Conservation (phyloP, 441 rosid species). For the Dalechampia spathulata region DNA sequence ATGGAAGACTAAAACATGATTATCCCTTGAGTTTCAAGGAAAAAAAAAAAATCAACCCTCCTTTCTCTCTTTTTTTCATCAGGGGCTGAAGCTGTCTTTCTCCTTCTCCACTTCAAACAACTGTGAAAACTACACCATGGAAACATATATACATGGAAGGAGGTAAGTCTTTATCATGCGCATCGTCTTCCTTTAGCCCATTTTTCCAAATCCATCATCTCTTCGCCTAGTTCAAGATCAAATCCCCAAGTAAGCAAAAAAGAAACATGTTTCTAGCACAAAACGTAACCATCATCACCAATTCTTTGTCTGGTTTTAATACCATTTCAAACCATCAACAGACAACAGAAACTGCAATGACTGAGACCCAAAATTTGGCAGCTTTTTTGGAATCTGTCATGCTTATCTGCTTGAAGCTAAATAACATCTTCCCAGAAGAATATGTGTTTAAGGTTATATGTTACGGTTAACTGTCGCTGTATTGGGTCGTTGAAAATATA, state of each 20-base stretch:
- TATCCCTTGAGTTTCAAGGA: constrained; percentile 39
- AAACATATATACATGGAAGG: no score
- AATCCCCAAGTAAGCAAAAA: neutral
- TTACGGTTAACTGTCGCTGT: constrained; percentile 39
- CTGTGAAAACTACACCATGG: constrained; percentile 48
- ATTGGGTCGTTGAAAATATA: constrained; percentile 27
- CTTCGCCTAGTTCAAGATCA: no score
- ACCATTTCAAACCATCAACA: constrained; percentile 7
- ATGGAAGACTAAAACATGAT: constrained; percentile 1
- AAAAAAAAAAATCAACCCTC: constrained; percentile 8
- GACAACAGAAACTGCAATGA: constrained; percentile 14
- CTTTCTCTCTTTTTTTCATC: neutral
- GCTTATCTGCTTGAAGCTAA: neutral
- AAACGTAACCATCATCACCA: constrained; percentile 11
- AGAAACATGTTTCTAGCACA: neutral
- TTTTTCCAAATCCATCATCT: constrained; percentile 15
- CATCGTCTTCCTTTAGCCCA: constrained; percentile 20
- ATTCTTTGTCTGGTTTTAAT: constrained; percentile 6
- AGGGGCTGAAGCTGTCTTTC: constrained; percentile 36
- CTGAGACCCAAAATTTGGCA: neutral
- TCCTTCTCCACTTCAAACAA: constrained; percentile 72
- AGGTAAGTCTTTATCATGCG: constrained; percentile 50
- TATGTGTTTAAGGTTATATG: constrained; percentile 14
- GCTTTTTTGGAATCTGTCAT: neutral
- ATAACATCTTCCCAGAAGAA: neutral